Percentiles rank a stretch among this genome's conserved stretches.
phyloP scores from a whole-genome alignment of 2,329 filamentous ascomycete genomes.

The Colletotrichum sp. region DNA sequence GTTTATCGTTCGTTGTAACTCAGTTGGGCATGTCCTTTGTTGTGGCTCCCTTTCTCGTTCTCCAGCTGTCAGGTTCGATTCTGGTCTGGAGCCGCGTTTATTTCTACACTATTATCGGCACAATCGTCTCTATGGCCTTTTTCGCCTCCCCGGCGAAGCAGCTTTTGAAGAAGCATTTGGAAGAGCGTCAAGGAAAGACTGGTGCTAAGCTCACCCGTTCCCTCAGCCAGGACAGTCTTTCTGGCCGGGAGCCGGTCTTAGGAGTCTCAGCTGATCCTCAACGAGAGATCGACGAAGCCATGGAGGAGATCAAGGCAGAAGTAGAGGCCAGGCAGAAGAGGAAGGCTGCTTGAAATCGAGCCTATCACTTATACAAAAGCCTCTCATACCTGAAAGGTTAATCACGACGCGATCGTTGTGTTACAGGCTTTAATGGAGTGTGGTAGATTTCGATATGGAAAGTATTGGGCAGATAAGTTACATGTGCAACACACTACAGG shows the following conservation, averaged over 20 bases:
- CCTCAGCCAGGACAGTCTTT: conserved; percentile 62
- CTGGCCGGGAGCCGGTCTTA: conserved; percentile 66
- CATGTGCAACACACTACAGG: background rate
- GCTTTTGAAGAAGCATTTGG: conserved; percentile 60
- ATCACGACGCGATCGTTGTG: background rate
- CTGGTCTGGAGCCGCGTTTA: conserved; percentile 85
- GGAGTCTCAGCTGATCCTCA: conserved; percentile 81
- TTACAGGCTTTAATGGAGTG: background rate
- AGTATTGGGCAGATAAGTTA: background rate
- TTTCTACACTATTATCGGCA: conserved; percentile 81
- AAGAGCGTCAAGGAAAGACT: conserved; percentile 57
- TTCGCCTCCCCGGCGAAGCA: conserved; percentile 81
- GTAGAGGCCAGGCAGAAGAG: conserved; percentile 55
- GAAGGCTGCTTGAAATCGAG: conserved; percentile 10
- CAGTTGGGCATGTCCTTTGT: conserved; percentile 86
- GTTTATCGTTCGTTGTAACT: conserved; percentile 75
- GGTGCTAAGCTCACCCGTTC: conserved; percentile 52
- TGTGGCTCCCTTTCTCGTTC: conserved; percentile 83
- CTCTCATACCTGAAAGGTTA: background rate
- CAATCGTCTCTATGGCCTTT: conserved; percentile 69
- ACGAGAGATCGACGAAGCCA: conserved; percentile 77
- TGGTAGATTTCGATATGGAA: background rate
- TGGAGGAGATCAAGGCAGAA: conserved; percentile 76
- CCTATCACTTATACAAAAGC: background rate
- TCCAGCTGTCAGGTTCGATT: conserved; percentile 74